Evolutionary conservation across 169 alveolate genomes (phyloP).

Genomic region (Plasmodium blacklocki): DNA sequence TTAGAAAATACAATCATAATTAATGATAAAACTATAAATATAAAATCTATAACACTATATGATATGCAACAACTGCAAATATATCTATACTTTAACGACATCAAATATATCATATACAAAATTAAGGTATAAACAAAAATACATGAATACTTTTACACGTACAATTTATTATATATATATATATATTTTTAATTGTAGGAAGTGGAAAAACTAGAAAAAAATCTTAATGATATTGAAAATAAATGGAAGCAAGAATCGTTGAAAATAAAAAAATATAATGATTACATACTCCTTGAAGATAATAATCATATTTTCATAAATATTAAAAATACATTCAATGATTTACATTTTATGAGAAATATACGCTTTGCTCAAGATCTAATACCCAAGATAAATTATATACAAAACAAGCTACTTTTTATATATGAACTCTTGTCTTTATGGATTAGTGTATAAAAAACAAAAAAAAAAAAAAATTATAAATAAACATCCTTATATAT

Average conservation of each 20-base stretch:
- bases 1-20: slow-evolving; percentile 50
- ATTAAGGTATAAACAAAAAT: slow-evolving; percentile 33
- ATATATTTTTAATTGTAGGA: slow-evolving; percentile 20
- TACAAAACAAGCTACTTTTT: slow-evolving; percentile 52
- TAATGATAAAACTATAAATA: slow-evolving; percentile 55
- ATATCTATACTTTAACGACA: slow-evolving; percentile 50
- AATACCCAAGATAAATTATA: slow-evolving; percentile 63
- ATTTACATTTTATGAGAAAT: slow-evolving; percentile 65
- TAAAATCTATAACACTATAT: slow-evolving; percentile 63
- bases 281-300: slow-evolving; percentile 46
- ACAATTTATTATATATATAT: neutral
- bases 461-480: neutral
- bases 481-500: neutral
- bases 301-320: slow-evolving; percentile 57
- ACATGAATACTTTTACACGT: too few relatives aligned
- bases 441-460: slow-evolving; percentile 40
- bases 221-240: slow-evolving; percentile 54
- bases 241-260: slow-evolving; percentile 65
- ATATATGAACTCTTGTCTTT: slow-evolving; percentile 43
- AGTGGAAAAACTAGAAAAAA: slow-evolving; percentile 70
- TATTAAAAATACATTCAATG: slow-evolving; percentile 60
- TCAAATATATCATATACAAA: slow-evolving; percentile 70
- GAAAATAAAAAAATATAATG: slow-evolving; percentile 53
- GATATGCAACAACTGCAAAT: slow-evolving; percentile 59
- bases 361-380: slow-evolving; percentile 63